Evolutionary conservation across 176 grass and related monocot species (phyloP).

Genomic region (Carex parvula): DNA sequence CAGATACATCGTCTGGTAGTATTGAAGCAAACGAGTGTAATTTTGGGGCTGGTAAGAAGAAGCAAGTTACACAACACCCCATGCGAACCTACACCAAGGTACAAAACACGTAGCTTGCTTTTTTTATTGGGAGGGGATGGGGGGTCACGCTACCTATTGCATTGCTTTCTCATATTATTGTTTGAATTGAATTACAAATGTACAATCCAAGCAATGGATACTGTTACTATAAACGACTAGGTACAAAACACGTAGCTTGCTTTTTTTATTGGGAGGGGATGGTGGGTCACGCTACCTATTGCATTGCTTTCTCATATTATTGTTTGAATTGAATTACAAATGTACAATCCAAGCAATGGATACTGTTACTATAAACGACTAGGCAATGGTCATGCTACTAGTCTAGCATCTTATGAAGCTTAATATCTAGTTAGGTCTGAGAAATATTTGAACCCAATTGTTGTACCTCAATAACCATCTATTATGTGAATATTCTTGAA

Average conservation of each 20-base stretch:
- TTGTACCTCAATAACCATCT: background rate
- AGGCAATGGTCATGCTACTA: background rate
- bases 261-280: too few species aligned
- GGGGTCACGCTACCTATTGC: background rate
- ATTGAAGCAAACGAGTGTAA: slow-evolving; percentile 50
- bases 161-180: background rate
- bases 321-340: background rate
- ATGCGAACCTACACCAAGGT: slow-evolving; percentile 96
- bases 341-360: background rate
- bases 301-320: background rate
- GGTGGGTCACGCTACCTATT: too few species aligned
- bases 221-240: background rate
- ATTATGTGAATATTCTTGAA: background rate
- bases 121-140: background rate
- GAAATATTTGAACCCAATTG: background rate
- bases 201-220: background rate
- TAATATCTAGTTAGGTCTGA: background rate
- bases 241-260: too few species aligned
- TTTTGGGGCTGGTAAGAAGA: slow-evolving; percentile 41
- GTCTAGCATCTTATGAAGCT: background rate
- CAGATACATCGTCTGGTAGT: slow-evolving; percentile 63
- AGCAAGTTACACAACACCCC: slow-evolving; percentile 45
- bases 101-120: background rate
- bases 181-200: background rate
- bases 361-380: background rate